Conservation (phyloP, 306 rosid species). For the Pachyrhizus erosus region DNA sequence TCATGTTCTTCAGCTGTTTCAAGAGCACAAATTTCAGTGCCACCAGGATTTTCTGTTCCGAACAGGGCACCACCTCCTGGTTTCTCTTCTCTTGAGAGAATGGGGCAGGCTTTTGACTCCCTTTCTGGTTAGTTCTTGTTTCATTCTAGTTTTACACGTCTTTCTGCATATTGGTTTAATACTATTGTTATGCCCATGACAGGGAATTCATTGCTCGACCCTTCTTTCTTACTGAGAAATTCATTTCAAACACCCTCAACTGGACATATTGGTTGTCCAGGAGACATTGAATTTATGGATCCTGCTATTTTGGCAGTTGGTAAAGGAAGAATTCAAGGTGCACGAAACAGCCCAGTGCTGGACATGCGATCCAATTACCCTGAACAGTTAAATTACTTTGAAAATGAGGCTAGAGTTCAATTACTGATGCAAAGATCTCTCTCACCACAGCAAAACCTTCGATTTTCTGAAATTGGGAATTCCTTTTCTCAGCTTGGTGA, state of each 20-base stretch:
- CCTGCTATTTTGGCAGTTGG: constrained; percentile 96
- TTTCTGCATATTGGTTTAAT: constrained; percentile 9
- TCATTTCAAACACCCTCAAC: constrained; percentile 61
- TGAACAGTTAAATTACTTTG: constrained; percentile 64
- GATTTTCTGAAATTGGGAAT: constrained; percentile 69
- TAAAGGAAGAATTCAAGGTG: constrained; percentile 79
- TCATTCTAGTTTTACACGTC: neutral
- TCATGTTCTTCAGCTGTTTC: constrained; percentile 57
- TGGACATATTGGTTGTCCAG: constrained; percentile 61
- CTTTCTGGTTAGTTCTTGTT: constrained; percentile 63
- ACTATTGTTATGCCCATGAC: constrained; percentile 20
- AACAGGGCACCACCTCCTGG: constrained; percentile 90
- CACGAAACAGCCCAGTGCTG: constrained; percentile 57
- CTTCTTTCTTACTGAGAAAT: constrained; percentile 64
- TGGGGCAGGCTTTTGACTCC: constrained; percentile 67
- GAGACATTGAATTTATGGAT: constrained; percentile 86
- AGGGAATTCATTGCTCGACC: constrained; percentile 71
- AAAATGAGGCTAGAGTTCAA: constrained; percentile 81
- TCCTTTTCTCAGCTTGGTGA: constrained; percentile 66
- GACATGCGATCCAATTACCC: constrained; percentile 71
- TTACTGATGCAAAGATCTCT: constrained; percentile 85
- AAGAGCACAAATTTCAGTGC: constrained; percentile 82
- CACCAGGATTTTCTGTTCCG: constrained; percentile 89
- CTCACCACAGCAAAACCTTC: constrained; percentile 69
- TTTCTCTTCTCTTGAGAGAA: constrained; percentile 79